Evolutionary conservation across 305 asterid genomes (phyloP).

Genomic region (Fraxinus dipetala): DNA sequence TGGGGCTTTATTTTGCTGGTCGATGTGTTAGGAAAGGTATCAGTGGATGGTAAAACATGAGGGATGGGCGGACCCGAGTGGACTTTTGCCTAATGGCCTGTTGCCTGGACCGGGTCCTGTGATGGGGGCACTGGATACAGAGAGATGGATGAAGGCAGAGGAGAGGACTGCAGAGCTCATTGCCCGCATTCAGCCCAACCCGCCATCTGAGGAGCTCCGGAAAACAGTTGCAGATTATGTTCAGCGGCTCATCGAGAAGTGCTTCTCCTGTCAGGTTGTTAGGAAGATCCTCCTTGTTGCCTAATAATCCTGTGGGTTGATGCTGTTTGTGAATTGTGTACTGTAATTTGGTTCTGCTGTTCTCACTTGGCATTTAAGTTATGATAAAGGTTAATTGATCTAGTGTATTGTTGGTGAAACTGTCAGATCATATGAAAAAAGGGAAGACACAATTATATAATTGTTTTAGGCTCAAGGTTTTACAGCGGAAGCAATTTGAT

Average conservation of each 20-base stretch:
- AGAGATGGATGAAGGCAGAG: conserved; percentile 83
- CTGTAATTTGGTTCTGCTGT: conserved; percentile 14
- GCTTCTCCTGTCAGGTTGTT: conserved; percentile 93
- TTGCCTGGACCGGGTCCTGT: conserved; percentile 70
- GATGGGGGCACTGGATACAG: conserved; percentile 52
- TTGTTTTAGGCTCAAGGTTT: background rate
- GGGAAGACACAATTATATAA: background rate
- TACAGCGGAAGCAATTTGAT: background rate
- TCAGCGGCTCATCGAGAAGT: conserved; percentile 71
- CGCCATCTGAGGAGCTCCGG: conserved; percentile 74
- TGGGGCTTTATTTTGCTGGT: conserved; percentile 9
- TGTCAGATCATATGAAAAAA: background rate
- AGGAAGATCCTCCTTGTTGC: conserved; percentile 14
- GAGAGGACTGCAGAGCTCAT: conserved; percentile 91
- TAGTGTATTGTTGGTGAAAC: conserved; percentile 1
- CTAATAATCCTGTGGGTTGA: conserved; percentile 13
- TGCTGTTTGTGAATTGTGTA: background rate
- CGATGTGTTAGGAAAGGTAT: conserved; percentile 30
- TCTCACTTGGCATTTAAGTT: conserved; percentile 1
- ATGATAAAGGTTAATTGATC: background rate
- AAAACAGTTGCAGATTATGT: conserved; percentile 89
- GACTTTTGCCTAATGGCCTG: conserved; percentile 71
- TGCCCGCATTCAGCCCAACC: conserved; percentile 87
- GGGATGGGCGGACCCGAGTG: conserved; percentile 69
- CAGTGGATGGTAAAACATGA: conserved; percentile 84